Conservation (phyloP, 2,329 filamentous ascomycete species). For the Chaetothyriales sp. region DNA sequence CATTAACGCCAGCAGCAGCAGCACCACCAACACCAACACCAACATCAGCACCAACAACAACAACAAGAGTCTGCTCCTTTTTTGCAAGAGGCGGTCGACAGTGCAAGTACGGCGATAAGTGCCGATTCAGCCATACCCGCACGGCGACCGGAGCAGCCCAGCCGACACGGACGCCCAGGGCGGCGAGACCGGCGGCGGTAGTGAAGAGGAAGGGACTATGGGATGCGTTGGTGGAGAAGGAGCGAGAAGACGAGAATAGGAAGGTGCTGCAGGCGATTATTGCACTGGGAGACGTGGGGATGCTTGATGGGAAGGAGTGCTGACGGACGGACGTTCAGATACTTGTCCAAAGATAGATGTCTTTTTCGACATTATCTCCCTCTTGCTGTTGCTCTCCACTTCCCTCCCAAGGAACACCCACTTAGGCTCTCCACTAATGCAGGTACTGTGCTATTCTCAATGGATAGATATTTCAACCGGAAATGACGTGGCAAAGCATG, state of each 20-base stretch:
- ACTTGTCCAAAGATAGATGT: neutral
- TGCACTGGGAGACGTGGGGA: slow-evolving; percentile 29
- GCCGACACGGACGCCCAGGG: neutral
- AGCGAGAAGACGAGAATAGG: slow-evolving; percentile 30
- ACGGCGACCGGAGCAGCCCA: neutral
- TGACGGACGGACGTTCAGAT: neutral
- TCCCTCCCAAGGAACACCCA: no score
- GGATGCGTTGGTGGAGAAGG: slow-evolving; percentile 31
- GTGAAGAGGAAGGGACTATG: slow-evolving; percentile 27
- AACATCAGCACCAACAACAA: neutral
- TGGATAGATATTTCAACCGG: no score
- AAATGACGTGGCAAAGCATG: no score
- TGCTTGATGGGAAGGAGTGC: slow-evolving; percentile 19
- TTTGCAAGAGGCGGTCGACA: slow-evolving; percentile 27
- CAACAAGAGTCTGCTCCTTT: neutral
- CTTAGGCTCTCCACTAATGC: no score
- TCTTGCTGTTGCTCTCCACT: no score
- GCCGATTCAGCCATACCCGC: slow-evolving; percentile 30
- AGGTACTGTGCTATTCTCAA: no score
- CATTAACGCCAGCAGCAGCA: no score
- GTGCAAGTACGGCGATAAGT: slow-evolving; percentile 30
- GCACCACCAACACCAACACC: no score
- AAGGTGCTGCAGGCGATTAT: slow-evolving; percentile 30
- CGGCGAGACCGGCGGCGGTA: slow-evolving; percentile 14
- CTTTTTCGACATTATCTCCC: neutral